phyloP scores from a whole-genome alignment of 2,329 filamentous ascomycete genomes.

The Incumbomyces delicatus region DNA sequence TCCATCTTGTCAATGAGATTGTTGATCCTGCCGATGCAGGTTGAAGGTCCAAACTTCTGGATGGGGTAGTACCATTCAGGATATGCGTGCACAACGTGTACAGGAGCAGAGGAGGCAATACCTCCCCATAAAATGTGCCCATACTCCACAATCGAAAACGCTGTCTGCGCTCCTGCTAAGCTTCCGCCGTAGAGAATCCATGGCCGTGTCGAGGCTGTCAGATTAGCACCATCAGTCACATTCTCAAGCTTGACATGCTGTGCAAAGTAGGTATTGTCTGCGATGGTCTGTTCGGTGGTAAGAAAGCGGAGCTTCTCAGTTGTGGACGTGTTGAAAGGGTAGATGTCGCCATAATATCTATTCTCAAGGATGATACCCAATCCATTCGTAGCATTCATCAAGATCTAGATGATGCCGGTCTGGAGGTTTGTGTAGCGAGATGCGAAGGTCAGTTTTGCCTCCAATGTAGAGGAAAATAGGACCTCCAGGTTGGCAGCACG shows the following conservation, averaged over 20 bases:
- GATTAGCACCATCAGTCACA: constrained; percentile 22
- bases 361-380: constrained; percentile 39
- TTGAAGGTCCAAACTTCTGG: constrained; percentile 40
- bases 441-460: constrained; percentile 28
- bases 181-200: constrained; percentile 41
- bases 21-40: constrained; percentile 42
- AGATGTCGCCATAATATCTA: constrained; percentile 33
- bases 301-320: constrained; percentile 35
- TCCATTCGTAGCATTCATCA: constrained; percentile 46
- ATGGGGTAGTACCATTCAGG: constrained; percentile 43
- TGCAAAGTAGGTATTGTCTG: constrained; percentile 37
- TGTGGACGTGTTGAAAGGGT: constrained; percentile 28
- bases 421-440: constrained; percentile 36
- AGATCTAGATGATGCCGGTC: constrained; percentile 40
- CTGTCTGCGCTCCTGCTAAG: constrained; percentile 35
- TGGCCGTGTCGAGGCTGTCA: constrained; percentile 32
- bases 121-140: constrained; percentile 32
- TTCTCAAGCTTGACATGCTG: constrained; percentile 24
- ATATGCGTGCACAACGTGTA: constrained; percentile 35
- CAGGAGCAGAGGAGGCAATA: constrained; percentile 39
- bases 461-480: constrained; percentile 36
- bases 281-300: constrained; percentile 34
- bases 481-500: constrained; percentile 46
- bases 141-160: constrained; percentile 34
- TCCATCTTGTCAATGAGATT: constrained; percentile 43